Base-by-base conservation (phyloP, 2,329 filamentous ascomycete species). In the Onygenales sp. region DNA sequence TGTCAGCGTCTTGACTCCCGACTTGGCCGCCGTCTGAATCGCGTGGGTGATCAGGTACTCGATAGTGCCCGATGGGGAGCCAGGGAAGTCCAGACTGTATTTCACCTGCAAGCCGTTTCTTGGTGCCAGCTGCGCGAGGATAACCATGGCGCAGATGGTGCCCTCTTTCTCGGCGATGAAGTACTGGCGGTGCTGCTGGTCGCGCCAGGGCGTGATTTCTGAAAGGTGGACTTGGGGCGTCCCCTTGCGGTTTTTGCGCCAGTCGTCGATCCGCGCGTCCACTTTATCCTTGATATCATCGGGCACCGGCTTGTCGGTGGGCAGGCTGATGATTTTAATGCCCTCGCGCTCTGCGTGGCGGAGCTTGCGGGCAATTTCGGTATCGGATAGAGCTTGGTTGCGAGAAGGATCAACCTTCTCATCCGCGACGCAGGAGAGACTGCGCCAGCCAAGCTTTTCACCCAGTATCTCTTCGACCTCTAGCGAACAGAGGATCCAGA, bases 81-180 rank as follows among this genome's bases (percentile, higher is more conserved):
- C 83, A 0, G 90, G 91, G 77, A 96, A 95, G 70, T 96, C 89
- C 52, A 96, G 82, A n/a, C 87, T 87, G 76, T 93, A 95, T 75
- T 96, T 96, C 66, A 95, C 85, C 74, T 96, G 91, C 83, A 89
- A 94, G 52, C 91, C 91, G 66, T 94, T 82, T 37, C 81, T 77
- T 2, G 89, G 88, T 3, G 86, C 82, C 32, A 96, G 81, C 68
- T 89, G 87, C 51, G 87, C 87, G 62, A 96, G 76, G 7, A 92
- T 84, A n/a, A 92, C 85, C 54, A 96, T 80, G 36, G 86, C 85
- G 42, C 79, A 79, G 53, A 96, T 82, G 55, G 79, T 81, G 57
- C 87, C 87, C 13, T 87, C 80, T 63, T 81, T 78, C 59, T 87
- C 87, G 59, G 85, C 79, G 8, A 88, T 86, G 62, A 91, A 88